Conservation (phyloP, 2,329 filamentous ascomycete genomes). For the Nothophaeocryptopus gaeumannii region DNA sequence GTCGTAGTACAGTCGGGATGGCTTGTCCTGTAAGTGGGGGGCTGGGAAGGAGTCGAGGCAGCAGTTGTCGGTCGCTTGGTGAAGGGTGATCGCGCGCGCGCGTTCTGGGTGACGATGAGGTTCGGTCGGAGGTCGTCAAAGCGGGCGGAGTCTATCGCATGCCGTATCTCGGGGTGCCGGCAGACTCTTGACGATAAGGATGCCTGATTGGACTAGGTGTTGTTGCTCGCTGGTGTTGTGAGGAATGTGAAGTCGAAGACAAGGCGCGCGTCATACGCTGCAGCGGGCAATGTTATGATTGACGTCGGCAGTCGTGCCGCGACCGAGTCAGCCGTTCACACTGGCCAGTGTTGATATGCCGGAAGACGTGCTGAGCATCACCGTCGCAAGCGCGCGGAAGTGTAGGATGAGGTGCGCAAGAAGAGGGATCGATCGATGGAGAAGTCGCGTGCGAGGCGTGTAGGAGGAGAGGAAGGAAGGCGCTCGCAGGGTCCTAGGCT, state of each 20-base stretch:
- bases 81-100: conserved; percentile 1
- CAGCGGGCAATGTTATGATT: too few relatives aligned
- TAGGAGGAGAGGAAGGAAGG: too few relatives aligned
- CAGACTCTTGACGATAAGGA: conserved; percentile 18
- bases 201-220: background rate
- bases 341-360: too few relatives aligned
- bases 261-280: background rate
- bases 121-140: conserved; percentile 13
- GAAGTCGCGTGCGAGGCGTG: too few relatives aligned
- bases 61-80: conserved; percentile 9
- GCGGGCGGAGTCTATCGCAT: conserved; percentile 14
- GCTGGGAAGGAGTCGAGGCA: conserved; percentile 10
- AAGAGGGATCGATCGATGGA: too few relatives aligned
- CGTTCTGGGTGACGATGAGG: conserved; percentile 3
- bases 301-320: background rate
- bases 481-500: too few relatives aligned
- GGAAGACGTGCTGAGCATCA: too few relatives aligned
- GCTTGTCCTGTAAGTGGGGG: conserved; percentile 3
- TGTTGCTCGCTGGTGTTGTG: conserved; percentile 12
- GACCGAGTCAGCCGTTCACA: background rate
- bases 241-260: conserved; percentile 19
- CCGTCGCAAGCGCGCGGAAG: too few relatives aligned
- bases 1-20: background rate
- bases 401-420: too few relatives aligned
- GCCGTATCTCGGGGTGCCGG: conserved; percentile 3